Evolutionary conservation across 2,329 filamentous ascomycete genomes (phyloP).

Genomic region (Metarhizium anisopliae): DNA sequence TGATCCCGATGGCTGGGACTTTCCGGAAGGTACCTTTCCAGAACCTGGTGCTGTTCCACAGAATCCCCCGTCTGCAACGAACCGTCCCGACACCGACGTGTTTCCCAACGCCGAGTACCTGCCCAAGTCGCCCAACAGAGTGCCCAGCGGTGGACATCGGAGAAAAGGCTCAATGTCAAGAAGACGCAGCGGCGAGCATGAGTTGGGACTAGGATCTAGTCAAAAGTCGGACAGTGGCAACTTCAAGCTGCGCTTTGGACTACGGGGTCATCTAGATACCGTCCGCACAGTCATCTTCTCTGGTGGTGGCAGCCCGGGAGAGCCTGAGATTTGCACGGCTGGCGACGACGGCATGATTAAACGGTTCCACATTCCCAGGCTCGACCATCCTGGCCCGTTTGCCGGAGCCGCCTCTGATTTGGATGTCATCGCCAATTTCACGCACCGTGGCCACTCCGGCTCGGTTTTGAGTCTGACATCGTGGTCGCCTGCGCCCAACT

Average conservation of each 20-base stretch:
- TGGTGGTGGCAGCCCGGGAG: constrained; percentile 86
- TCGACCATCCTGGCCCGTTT: constrained; percentile 43
- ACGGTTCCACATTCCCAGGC: constrained; percentile 87
- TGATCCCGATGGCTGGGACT: constrained; percentile 81
- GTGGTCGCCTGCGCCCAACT: constrained; percentile 79
- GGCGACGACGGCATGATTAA: constrained; percentile 96
- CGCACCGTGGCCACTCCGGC: constrained; percentile 87
- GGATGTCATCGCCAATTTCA: constrained; percentile 89
- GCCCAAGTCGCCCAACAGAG: constrained; percentile 70
- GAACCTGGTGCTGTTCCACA: constrained; percentile 41
- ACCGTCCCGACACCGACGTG: constrained; percentile 74
- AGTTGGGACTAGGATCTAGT: constrained; percentile 40
- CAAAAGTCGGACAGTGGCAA: constrained; percentile 61
- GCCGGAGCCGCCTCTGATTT: constrained; percentile 62
- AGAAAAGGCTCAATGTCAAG: constrained; percentile 73
- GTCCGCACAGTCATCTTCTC: constrained; percentile 95
- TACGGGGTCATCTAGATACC: constrained; percentile 87
- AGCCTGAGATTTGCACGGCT: constrained; percentile 93
- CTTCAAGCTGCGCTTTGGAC: constrained; percentile 88
- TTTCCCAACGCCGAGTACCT: constrained; percentile 77
- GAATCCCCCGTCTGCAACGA: constrained; percentile 37
- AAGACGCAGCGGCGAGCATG: constrained; percentile 60
- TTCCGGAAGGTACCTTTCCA: constrained; percentile 66
- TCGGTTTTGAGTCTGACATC: constrained; percentile 80
- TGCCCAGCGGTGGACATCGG: constrained; percentile 54